These are phyloP conservation scores for Carex littledalei DNA, from an alignment of 176 grass and related monocot genomes.

Conservation along the genomic window DNA sequence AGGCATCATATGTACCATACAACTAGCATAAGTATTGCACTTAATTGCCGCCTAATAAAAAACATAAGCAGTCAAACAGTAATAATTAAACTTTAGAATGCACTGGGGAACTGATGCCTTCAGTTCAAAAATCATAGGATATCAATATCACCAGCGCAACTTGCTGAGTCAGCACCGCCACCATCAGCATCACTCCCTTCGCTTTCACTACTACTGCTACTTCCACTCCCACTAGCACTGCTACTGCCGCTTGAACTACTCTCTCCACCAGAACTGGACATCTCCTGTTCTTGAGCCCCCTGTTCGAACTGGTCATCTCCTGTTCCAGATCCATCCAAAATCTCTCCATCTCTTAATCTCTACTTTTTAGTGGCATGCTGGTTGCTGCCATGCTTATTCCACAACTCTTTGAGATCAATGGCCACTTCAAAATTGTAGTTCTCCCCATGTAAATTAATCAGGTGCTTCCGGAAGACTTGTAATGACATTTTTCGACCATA, in stretches of 20 bases:
- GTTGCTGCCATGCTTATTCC: no score
- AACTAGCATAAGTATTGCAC: not conserved
- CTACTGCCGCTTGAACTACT: slow-evolving; percentile 19
- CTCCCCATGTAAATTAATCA: no score
- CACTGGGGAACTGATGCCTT: not conserved
- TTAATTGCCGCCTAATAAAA: not conserved
- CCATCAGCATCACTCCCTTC: slow-evolving; percentile 16
- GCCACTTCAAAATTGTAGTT: no score
- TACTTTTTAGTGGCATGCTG: no score
- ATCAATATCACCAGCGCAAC: slow-evolving; percentile 21
- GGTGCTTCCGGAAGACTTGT: no score
- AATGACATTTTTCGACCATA: no score
- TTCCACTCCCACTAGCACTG: slow-evolving; percentile 11
- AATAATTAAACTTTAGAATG: not conserved
- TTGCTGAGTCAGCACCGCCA: slow-evolving; percentile 16
- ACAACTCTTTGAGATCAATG: no score
- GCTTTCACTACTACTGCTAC: slow-evolving; percentile 16
- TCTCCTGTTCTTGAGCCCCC: not conserved
- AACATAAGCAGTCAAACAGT: not conserved
- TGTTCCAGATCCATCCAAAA: not conserved
- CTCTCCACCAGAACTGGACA: slow-evolving; percentile 15
- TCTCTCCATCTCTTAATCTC: no score
- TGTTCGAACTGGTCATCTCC: slow-evolving; percentile 21
- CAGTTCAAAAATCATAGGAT: not conserved
- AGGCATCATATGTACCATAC: not conserved